Evolutionary conservation across 306 rosid genomes (phyloP).

Genomic region (Cercis canadensis): DNA sequence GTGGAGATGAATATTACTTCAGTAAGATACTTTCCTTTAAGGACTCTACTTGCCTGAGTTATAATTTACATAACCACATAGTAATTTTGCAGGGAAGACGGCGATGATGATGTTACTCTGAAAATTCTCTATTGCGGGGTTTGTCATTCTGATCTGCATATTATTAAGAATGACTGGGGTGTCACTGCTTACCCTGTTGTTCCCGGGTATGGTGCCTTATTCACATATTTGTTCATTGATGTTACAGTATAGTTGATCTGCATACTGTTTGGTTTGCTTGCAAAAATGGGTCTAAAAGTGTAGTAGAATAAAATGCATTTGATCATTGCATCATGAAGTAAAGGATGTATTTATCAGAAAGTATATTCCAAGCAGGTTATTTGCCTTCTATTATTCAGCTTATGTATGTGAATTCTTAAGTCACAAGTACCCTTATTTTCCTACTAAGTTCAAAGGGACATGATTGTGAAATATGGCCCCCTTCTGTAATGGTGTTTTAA

Average conservation of each 20-base stretch:
- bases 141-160: slow-evolving; percentile 93
- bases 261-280: no score
- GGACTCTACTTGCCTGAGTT: background rate
- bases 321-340: no score
- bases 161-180: slow-evolving; percentile 82
- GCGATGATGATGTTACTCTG: slow-evolving; percentile 70
- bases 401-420: no score
- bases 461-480: no score
- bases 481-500: no score
- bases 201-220: slow-evolving; percentile 66
- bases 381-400: no score
- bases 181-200: slow-evolving; percentile 76
- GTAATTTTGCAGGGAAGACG: slow-evolving; percentile 66
- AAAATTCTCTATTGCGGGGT: slow-evolving; percentile 82
- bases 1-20: background rate
- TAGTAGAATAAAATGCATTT: no score
- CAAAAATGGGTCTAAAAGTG: no score
- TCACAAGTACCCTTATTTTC: no score
- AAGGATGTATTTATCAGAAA: no score
- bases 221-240: background rate
- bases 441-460: no score
- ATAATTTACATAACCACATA: background rate
- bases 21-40: background rate
- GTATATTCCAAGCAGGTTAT: no score
- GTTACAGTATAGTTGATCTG: background rate